A percentile compares a stretch with the other conserved stretches of the same genome.
Conservation (phyloP, 768 basidiomycete genomes). For the Hydnum rufescens region DNA sequence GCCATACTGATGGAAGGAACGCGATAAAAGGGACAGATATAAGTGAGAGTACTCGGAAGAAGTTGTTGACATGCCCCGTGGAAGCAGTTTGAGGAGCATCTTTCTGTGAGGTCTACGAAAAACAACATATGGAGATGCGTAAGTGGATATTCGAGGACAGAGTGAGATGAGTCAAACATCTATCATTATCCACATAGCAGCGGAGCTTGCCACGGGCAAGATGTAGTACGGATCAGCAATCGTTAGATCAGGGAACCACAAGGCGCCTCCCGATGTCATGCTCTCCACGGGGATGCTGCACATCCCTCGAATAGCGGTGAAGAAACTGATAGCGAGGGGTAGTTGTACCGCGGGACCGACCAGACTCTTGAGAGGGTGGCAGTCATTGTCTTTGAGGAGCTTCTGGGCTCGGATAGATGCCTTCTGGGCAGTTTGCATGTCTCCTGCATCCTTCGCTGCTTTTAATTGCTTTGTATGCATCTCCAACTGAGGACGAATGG, state of each 20-base stretch:
- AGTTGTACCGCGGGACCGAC: slow-evolving; percentile 45
- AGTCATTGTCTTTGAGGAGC: slow-evolving; percentile 44
- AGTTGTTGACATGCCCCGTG: slow-evolving; percentile 49
- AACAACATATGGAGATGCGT: slow-evolving; percentile 1
- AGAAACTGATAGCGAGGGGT: slow-evolving; percentile 59
- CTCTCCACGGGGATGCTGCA: slow-evolving; percentile 52
- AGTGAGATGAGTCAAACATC: slow-evolving; percentile 25
- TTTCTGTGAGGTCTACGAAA: slow-evolving; percentile 28
- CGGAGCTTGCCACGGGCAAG: slow-evolving; percentile 40
- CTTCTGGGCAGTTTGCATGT: slow-evolving; percentile 25
- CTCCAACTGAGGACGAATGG: slow-evolving; percentile 38
- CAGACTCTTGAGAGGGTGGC: slow-evolving; percentile 36
- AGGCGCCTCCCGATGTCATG: slow-evolving; percentile 54
- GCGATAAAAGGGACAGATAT: slow-evolving; percentile 32
- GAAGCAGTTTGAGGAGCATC: slow-evolving; percentile 26
- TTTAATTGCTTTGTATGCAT: slow-evolving; percentile 32
- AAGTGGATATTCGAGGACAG: not conserved
- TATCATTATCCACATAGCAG: slow-evolving; percentile 49
- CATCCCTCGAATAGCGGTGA: slow-evolving; percentile 61
- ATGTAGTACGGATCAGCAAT: slow-evolving; percentile 53
- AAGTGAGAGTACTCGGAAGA: slow-evolving; percentile 38
- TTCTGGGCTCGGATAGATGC: slow-evolving; percentile 27
- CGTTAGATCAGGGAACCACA: slow-evolving; percentile 59
- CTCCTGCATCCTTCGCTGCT: slow-evolving; percentile 20
- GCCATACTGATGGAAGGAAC: slow-evolving; percentile 48